Conservation (phyloP, 805 yeast species). For the Myxozyma sirexii region DNA sequence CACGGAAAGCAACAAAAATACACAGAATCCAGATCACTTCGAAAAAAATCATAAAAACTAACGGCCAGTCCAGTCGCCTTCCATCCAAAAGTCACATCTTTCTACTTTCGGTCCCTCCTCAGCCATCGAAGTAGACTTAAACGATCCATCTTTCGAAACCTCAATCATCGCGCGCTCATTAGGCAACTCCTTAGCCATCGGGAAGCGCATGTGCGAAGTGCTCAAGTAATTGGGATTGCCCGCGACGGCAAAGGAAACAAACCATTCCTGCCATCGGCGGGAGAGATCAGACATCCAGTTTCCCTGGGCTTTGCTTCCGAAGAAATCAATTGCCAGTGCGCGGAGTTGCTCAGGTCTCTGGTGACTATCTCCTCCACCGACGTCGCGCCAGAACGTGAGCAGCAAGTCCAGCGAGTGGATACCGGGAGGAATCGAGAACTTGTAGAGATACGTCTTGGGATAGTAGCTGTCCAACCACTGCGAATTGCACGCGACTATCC, state of each 20-base stretch:
- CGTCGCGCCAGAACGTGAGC: slow-evolving; percentile 27
- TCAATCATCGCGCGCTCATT: slow-evolving; percentile 20
- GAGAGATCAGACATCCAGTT: slow-evolving; percentile 17
- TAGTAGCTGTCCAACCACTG: slow-evolving; percentile 14
- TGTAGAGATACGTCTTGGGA: slow-evolving; percentile 17
- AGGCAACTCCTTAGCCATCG: slow-evolving; percentile 7
- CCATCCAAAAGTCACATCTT: slow-evolving; percentile 25
- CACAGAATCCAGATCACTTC: no score
- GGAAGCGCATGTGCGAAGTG: slow-evolving; percentile 3
- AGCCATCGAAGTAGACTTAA: background rate
- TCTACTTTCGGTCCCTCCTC: slow-evolving; percentile 16
- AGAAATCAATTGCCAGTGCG: background rate
- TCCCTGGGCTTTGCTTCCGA: background rate
- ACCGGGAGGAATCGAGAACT: slow-evolving; percentile 29
- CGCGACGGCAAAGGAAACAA: slow-evolving; percentile 19
- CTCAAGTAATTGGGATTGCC: slow-evolving; percentile 29
- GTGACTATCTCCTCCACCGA: background rate
- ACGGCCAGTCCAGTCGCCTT: slow-evolving; percentile 31
- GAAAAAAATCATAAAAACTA: background rate
- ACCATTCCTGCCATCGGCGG: slow-evolving; percentile 23
- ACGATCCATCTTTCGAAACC: slow-evolving; percentile 4
- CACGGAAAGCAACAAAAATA: no score
- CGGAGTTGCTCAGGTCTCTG: background rate
- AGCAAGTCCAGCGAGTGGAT: slow-evolving; percentile 24
- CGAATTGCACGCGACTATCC: slow-evolving; percentile 28